Percentiles rank a stretch among this genome's conserved stretches.
Conservation (phyloP, 345 rosid species). For the Eutrema heterophyllum region DNA sequence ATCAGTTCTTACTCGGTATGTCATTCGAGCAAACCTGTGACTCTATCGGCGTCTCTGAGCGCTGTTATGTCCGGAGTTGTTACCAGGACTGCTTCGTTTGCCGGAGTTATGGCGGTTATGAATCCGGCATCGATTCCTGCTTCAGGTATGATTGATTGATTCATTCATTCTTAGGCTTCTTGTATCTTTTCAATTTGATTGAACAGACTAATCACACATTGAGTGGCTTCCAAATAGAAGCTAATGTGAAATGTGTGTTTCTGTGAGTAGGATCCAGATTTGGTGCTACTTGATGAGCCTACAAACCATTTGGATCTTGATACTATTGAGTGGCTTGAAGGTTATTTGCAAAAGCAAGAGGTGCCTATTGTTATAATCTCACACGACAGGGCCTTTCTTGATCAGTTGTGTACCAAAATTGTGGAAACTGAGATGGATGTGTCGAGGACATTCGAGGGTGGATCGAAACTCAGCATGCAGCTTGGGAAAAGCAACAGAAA, state of each 20-base stretch:
- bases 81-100: slow-evolving; percentile 80
- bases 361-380: slow-evolving; percentile 98
- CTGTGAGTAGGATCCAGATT: slow-evolving; percentile 75
- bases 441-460: slow-evolving; percentile 79
- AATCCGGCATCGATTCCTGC: slow-evolving; percentile 98
- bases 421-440: slow-evolving; percentile 98
- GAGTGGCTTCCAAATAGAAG: not conserved
- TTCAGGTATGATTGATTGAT: slow-evolving; percentile 53
- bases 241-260: not conserved
- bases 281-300: slow-evolving; percentile 91
- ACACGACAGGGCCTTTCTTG: slow-evolving; percentile 95
- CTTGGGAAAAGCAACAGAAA: slow-evolving; percentile 92
- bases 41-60: slow-evolving; percentile 84
- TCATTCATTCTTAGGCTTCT: not conserved
- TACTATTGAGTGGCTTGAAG: slow-evolving; percentile 97
- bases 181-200: not conserved
- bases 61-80: slow-evolving; percentile 93
- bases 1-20: slow-evolving; percentile 86
- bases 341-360: slow-evolving; percentile 78
- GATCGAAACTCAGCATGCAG: slow-evolving; percentile 69
- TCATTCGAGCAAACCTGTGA: slow-evolving; percentile 78
- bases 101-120: slow-evolving; percentile 95
- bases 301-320: slow-evolving; percentile 97
- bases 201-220: no score
- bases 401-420: slow-evolving; percentile 88